Evolutionary conservation across 2,329 filamentous ascomycete species (phyloP).

Genomic region (Fusarium temperatum): DNA sequence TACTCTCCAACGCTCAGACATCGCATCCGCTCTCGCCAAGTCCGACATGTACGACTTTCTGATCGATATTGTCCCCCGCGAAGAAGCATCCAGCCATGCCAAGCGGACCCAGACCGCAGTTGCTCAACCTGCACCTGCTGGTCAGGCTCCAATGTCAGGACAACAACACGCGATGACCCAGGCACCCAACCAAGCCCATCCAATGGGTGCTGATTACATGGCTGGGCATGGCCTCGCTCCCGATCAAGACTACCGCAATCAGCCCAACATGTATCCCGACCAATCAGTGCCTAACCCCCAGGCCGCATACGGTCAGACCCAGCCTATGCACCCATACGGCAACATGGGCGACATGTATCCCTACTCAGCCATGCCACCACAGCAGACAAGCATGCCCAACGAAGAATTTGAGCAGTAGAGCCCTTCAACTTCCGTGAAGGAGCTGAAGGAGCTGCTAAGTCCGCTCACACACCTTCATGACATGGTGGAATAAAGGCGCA

Average conservation of each 20-base stretch:
- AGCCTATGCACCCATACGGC: conserved; percentile 75
- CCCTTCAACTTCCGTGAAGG: not conserved
- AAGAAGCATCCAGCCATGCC: conserved; percentile 87
- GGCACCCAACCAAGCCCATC: conserved; percentile 66
- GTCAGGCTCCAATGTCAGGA: conserved; percentile 62
- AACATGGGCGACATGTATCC: conserved; percentile 87
- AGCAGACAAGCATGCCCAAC: conserved; percentile 72
- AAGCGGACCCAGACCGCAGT: conserved; percentile 71
- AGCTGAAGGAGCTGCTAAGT: not conserved
- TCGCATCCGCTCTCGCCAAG: conserved; percentile 93
- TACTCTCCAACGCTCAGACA: conserved; percentile 94
- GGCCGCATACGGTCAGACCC: conserved; percentile 78
- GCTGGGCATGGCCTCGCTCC: conserved; percentile 69
- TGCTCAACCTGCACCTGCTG: conserved; percentile 56
- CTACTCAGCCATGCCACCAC: conserved; percentile 81
- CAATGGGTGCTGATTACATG: conserved; percentile 72
- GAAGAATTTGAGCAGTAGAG: conserved; percentile 56
- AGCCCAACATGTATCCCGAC: conserved; percentile 82
- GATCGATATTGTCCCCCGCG: conserved; percentile 96
- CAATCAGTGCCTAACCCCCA: conserved; percentile 79
- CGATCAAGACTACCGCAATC: conserved; percentile 82
- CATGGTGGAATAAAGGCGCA: not conserved
- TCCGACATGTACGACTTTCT: conserved; percentile 99
- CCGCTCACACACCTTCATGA: not conserved
- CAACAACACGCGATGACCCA: conserved; percentile 63